A percentile compares a stretch with the other conserved stretches of the same genome.
These are phyloP conservation scores for Cajanus cajan DNA, from an alignment of 306 rosid species.

Conservation along the genomic window DNA sequence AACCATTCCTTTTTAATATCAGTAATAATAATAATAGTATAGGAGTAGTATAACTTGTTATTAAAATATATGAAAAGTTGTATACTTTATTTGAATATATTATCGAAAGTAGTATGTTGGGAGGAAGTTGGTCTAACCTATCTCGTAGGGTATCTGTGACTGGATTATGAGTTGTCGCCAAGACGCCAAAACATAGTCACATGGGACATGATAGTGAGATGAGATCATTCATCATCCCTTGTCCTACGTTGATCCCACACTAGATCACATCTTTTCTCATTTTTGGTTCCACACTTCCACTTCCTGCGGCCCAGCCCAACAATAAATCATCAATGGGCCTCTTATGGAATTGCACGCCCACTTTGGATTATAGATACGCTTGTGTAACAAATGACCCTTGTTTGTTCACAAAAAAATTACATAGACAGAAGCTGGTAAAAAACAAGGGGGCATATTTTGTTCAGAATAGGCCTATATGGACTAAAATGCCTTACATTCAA, in stretches of 20 bases:
- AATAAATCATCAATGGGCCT: not conserved
- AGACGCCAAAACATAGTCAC: not conserved
- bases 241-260: not conserved
- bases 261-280: not conserved
- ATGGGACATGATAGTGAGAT: not conserved
- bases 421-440: too few species aligned
- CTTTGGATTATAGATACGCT: not conserved
- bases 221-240: not conserved
- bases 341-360: not conserved
- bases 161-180: not conserved
- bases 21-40: too few species aligned
- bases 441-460: too few species aligned
- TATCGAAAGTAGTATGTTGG: too few species aligned
- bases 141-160: too few species aligned
- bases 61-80: too few species aligned
- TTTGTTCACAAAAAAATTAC: too few species aligned
- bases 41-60: too few species aligned
- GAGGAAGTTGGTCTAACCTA: too few species aligned
- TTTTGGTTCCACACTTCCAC: not conserved
- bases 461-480: not conserved
- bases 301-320: conserved; percentile 1
- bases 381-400: not conserved
- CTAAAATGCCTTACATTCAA: not conserved
- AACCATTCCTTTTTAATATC: too few species aligned
- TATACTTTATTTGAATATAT: not conserved